These are phyloP conservation scores for Codiaeum variegatum DNA, from an alignment of 441 rosid genomes.

Conservation along the genomic window DNA sequence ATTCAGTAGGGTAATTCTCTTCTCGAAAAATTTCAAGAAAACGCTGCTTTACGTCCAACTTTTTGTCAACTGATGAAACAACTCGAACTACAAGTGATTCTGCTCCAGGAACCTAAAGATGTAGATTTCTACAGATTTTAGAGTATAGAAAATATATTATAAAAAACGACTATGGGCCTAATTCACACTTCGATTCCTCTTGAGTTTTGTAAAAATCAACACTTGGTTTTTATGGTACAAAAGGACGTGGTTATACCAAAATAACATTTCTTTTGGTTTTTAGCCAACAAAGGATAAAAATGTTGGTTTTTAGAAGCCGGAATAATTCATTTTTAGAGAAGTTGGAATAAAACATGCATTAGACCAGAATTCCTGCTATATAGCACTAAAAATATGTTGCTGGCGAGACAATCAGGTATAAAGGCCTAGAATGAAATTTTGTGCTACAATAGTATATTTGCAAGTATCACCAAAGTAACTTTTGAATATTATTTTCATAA, in stretches of 20 bases:
- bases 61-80: conserved; percentile 99
- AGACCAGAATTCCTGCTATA: neutral
- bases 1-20: conserved; percentile 86
- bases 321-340: neutral
- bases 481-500: no score
- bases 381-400: neutral
- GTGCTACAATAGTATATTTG: neutral
- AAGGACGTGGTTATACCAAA: neutral
- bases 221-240: neutral
- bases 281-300: neutral
- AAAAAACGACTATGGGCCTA: neutral
- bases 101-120: conserved; percentile 81
- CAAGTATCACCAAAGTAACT: conserved; percentile 4
- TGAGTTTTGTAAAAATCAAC: neutral
- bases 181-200: neutral
- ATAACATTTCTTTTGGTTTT: neutral
- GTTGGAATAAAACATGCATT: neutral
- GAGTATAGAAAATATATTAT: neutral
- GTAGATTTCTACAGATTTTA: conserved; percentile 19
- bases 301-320: neutral
- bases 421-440: neutral
- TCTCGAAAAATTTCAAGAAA: conserved; percentile 95
- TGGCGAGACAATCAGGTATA: neutral
- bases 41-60: conserved; percentile 91
- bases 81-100: conserved; percentile 94